phyloP scores from a whole-genome alignment of 306 rosid species.

The Quercus bicolor region DNA sequence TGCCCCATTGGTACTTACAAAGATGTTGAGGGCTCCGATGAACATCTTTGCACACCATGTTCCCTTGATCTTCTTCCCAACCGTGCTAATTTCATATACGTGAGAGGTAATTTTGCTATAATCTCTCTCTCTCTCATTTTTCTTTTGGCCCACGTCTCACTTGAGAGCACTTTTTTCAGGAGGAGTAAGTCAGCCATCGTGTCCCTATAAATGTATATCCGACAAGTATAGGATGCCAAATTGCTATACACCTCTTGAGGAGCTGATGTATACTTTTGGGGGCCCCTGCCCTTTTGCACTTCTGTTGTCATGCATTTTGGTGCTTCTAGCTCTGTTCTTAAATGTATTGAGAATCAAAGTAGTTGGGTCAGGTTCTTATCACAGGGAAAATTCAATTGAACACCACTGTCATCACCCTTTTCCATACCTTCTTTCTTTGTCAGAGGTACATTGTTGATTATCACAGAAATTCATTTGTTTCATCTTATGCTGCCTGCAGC shows the following conservation, averaged over 20 bases:
- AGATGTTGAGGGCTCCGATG: conserved; percentile 79
- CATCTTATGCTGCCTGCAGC: conserved; percentile 1
- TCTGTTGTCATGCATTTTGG: conserved; percentile 64
- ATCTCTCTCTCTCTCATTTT: not conserved
- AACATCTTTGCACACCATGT: conserved; percentile 78
- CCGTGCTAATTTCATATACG: conserved; percentile 82
- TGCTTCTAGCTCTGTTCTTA: conserved; percentile 63
- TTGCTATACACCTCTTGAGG: conserved; percentile 94
- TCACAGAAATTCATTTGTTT: conserved; percentile 11
- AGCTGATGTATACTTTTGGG: conserved; percentile 86
- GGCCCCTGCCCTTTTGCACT: conserved; percentile 86
- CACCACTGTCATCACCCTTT: conserved; percentile 61
- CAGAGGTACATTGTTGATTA: conserved; percentile 59
- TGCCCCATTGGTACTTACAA: conserved; percentile 93
- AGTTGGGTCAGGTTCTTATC: conserved; percentile 70
- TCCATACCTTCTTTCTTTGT: conserved; percentile 89
- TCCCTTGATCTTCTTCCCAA: conserved; percentile 87
- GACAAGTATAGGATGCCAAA: conserved; percentile 95
- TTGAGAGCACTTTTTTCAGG: conserved; percentile 45
- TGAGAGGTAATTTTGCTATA: conserved; percentile 62
- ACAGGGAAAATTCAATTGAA: conserved; percentile 63
- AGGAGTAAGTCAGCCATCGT: conserved; percentile 60
- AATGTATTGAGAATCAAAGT: conserved; percentile 72
- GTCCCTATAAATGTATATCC: conserved; percentile 87
- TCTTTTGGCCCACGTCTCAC: conserved; percentile 15